Conservation (phyloP, 192 early-diverging fungal species). For the Coemansia sp. region DNA sequence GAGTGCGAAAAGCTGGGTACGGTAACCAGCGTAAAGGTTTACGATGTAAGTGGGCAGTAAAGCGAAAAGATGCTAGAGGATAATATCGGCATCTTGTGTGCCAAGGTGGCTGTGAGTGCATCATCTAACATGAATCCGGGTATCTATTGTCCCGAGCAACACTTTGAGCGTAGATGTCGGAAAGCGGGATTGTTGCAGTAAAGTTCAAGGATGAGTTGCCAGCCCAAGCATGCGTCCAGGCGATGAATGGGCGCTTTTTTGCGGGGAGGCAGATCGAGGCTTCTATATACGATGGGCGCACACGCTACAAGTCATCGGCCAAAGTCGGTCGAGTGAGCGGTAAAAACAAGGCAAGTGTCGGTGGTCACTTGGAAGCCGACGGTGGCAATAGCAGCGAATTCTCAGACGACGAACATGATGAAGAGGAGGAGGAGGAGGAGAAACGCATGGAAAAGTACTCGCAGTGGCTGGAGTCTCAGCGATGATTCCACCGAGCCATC, state of each 20-base stretch:
- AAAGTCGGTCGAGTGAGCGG: conserved; percentile 18
- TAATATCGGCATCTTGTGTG: conserved; percentile 5
- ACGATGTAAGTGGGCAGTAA: conserved; percentile 94
- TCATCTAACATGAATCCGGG: not conserved
- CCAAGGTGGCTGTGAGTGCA: not conserved
- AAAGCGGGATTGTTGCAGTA: conserved; percentile 85
- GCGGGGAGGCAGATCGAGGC: conserved; percentile 77
- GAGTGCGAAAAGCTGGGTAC: conserved; percentile 93
- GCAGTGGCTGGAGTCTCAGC: conserved; percentile 77
- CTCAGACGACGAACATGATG: conserved; percentile 62
- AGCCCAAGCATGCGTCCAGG: conserved; percentile 83
- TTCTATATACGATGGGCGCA: conserved; percentile 77
- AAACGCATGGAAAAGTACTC: conserved; percentile 85
- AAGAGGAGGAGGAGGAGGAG: conserved; percentile 76
- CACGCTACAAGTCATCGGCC: conserved; percentile 66
- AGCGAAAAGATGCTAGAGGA: too few relatives aligned
- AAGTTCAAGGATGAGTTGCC: conserved; percentile 79
- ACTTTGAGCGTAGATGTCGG: conserved; percentile 53
- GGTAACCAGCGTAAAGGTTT: conserved; percentile 91
- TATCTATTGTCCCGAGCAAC: not conserved
- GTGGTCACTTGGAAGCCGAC: not conserved
- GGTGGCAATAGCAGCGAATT: not conserved
- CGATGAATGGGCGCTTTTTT: conserved; percentile 92
- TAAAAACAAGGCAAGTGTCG: not conserved
- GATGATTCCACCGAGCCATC: not conserved